Evolutionary conservation across 2,329 filamentous ascomycete genomes (phyloP).

Genomic region (Chaetomium olivaceum): DNA sequence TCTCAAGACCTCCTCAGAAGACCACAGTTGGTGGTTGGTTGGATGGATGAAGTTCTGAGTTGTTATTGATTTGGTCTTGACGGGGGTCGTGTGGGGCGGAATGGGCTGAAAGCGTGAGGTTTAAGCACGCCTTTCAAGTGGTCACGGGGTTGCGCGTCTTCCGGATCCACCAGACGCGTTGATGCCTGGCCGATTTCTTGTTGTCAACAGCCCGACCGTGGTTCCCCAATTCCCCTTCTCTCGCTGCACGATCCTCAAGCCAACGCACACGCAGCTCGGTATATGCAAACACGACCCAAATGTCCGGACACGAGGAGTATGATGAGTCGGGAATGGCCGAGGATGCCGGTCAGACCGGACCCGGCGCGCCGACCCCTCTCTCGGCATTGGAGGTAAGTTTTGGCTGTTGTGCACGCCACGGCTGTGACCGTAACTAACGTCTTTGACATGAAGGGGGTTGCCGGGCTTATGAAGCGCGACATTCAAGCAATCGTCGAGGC

Average conservation of each 20-base stretch:
- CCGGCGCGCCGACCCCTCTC: slow-evolving; percentile 91
- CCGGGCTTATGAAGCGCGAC: slow-evolving; percentile 89
- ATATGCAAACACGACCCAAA: not conserved
- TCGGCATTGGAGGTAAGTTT: slow-evolving; percentile 74
- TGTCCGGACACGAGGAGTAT: slow-evolving; percentile 59
- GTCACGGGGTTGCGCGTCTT: slow-evolving; percentile 29
- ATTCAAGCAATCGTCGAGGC: slow-evolving; percentile 91
- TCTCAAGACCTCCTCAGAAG: not conserved
- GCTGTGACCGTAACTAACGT: not conserved
- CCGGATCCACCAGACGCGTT: slow-evolving; percentile 18
- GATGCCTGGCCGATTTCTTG: slow-evolving; percentile 20
- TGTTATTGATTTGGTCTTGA: not conserved
- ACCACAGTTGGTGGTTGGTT: not conserved
- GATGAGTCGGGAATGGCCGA: slow-evolving; percentile 68
- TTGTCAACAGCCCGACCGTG: slow-evolving; percentile 25
- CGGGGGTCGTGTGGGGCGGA: not conserved
- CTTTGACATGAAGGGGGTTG: slow-evolving; percentile 69
- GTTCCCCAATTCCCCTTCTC: not conserved
- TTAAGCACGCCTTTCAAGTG: slow-evolving; percentile 4
- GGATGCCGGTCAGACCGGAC: slow-evolving; percentile 72
- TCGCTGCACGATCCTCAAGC: not conserved
- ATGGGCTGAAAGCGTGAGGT: not conserved
- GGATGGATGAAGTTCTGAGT: not conserved
- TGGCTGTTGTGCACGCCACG: not conserved
- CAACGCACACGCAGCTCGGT: not conserved